Evolutionary conservation across 768 basidiomycete genomes (phyloP), one percentile per base, ranked within the genome.

Genomic region (Grammothele lineata): DNA sequence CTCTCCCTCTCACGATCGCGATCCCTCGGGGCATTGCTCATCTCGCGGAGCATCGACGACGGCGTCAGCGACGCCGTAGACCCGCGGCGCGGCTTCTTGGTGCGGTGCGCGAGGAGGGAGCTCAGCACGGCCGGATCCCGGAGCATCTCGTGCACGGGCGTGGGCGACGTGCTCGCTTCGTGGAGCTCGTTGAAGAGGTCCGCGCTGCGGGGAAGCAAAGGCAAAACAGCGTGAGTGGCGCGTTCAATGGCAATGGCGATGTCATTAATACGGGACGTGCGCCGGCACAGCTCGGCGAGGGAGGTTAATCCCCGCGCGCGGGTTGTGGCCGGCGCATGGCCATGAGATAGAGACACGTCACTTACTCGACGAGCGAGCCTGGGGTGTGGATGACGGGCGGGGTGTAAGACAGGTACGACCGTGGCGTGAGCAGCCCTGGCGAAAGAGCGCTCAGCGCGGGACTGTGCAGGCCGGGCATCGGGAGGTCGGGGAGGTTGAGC

Each of bases 151-250:
- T 65, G 64, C 19, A 78, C 57, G 21, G 76, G 74, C 1, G 70
- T 71, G 3, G 77, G 73, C 2, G 74, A 66, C 21, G 66, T 62
- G 21, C 70, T 67, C 17, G 70, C 75, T 59, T 76, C 72, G 30
- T 69, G 69, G 21, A 63, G 58, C 47, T 63, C 59, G 30, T 55
- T 33, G 35, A 56, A 37, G 22, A 57, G 45, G 24, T 54, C 53
- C 19, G 37, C 18, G 38, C 51, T 53, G 51, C 40, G 48, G 17
- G 47, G 10, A 33, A 5, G 37, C 34, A 24, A 5, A 19, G 14
- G 43, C 30, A 37, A 14, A 30, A 14, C 7, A 30, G 27, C 27
- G 27, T 30, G 8, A 30, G 7, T 7, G 7, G 27, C 7, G 27
- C 27, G 27, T 30, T 30, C 27, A 30, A 14, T 30, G n/a, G n/a